phyloP scores from a whole-genome alignment of 352 stramenopile species.

The Globisporangium radiosum region DNA sequence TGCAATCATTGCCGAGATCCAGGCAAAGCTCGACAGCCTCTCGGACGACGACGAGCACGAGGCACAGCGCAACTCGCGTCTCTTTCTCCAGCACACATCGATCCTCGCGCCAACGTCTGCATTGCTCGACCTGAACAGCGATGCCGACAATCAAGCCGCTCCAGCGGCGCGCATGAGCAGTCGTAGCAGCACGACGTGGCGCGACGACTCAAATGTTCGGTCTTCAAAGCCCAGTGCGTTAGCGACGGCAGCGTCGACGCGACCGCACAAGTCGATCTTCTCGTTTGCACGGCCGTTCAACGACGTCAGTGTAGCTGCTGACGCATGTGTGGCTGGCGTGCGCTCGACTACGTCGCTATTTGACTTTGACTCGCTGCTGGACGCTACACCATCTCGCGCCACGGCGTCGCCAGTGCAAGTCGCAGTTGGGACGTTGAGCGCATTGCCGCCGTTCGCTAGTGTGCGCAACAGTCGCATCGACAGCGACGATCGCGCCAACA shows the following conservation, averaged over 20 bases:
- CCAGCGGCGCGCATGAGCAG: neutral
- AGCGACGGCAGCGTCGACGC: neutral
- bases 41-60: conserved; percentile 29
- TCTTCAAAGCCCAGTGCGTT: no score
- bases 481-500: no score
- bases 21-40: conserved; percentile 36
- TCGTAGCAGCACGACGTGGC: no score
- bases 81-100: conserved; percentile 39
- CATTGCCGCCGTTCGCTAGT: no score
- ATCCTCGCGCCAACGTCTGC: conserved; percentile 7
- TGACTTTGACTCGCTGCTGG: conserved; percentile 51
- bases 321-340: no score
- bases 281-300: conserved; percentile 11
- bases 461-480: no score
- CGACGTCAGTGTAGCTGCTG: no score
- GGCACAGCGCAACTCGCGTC: conserved; percentile 21
- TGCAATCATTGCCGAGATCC: conserved; percentile 41
- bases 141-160: neutral
- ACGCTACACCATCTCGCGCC: neutral
- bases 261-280: conserved; percentile 19
- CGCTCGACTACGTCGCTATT: conserved; percentile 22
- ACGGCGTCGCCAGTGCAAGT: neutral
- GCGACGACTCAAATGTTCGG: neutral
- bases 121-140: neutral
- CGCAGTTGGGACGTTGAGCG: neutral